Percentiles rank a stretch among this genome's conserved stretches.
Conservation (phyloP, 805 yeast genomes). For the Vanderwaltozyma yarrowii region DNA sequence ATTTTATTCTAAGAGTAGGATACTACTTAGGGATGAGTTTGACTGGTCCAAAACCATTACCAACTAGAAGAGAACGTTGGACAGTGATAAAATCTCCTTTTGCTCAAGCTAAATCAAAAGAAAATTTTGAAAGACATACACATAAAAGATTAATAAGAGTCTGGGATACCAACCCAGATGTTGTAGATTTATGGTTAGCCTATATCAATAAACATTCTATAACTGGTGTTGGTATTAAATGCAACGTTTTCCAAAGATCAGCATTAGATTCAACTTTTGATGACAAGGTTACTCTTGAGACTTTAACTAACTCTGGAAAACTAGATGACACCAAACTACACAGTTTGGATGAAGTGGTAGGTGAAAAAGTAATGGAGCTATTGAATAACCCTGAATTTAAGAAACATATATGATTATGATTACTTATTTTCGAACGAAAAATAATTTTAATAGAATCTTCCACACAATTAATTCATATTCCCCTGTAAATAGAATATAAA, state of each 20-base stretch:
- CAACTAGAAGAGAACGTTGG: conserved; percentile 74
- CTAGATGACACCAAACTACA: background rate
- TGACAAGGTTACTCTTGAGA: background rate
- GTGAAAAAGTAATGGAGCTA: conserved; percentile 55
- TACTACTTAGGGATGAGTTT: conserved; percentile 84
- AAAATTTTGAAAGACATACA: conserved; percentile 85
- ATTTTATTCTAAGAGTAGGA: conserved; percentile 84
- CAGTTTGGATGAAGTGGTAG: conserved; percentile 20
- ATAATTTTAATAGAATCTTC: too few relatives aligned
- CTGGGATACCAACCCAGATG: conserved; percentile 79
- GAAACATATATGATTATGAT: conserved; percentile 35
- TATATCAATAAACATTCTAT: conserved; percentile 67
- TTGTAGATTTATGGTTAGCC: conserved; percentile 71
- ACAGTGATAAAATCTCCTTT: conserved; percentile 91
- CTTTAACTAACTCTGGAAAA: background rate
- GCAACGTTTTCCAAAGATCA: conserved; percentile 50
- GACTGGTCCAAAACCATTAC: conserved; percentile 58
- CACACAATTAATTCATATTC: too few relatives aligned
- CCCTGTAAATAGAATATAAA: too few relatives aligned
- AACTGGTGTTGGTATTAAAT: conserved; percentile 77
- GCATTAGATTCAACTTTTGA: conserved; percentile 5
- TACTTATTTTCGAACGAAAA: too few relatives aligned
- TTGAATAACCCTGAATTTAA: conserved; percentile 64
- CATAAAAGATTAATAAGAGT: conserved; percentile 63
- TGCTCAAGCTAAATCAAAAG: conserved; percentile 88